These are phyloP conservation scores for Ambrosiella cleistominuta DNA, from an alignment of 2,329 filamentous ascomycete genomes.

Conservation along the genomic window DNA sequence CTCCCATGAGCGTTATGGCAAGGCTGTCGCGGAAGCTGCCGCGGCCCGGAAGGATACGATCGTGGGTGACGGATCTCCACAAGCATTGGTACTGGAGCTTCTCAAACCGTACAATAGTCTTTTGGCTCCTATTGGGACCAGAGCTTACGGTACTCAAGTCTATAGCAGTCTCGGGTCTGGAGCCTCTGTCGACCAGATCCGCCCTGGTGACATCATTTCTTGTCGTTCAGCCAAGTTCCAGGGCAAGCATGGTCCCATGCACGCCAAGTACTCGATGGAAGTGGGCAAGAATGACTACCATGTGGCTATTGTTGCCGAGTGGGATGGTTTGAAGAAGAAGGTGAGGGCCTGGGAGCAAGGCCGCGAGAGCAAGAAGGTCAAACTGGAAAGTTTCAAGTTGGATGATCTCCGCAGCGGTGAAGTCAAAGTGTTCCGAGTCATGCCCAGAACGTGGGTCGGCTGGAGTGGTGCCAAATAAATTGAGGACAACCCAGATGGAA, in stretches of 20 bases:
- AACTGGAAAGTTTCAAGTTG: constrained; percentile 83
- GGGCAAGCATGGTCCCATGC: constrained; percentile 87
- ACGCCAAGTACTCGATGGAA: constrained; percentile 79
- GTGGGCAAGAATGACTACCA: constrained; percentile 69
- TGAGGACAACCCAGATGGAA: too few species aligned
- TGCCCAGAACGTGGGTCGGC: constrained; percentile 80
- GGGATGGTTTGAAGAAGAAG: constrained; percentile 98
- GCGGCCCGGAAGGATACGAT: constrained; percentile 57
- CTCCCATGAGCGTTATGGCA: constrained; percentile 65
- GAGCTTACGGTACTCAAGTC: constrained; percentile 76
- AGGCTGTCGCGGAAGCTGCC: constrained; percentile 55
- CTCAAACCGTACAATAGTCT: constrained; percentile 56
- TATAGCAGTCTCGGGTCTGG: constrained; percentile 22
- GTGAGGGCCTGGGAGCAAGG: constrained; percentile 91
- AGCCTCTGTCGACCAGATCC: constrained; percentile 53
- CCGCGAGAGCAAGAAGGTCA: constrained; percentile 80
- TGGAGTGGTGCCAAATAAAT: constrained; percentile 40
- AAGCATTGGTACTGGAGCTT: constrained; percentile 61
- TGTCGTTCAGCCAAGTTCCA: constrained; percentile 89
- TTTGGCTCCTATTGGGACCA: constrained; percentile 67
- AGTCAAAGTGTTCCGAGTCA: constrained; percentile 92
- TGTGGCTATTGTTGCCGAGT: constrained; percentile 81
- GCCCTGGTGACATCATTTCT: constrained; percentile 78
- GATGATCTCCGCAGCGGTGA: constrained; percentile 85
- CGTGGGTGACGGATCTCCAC: constrained; percentile 69